phyloP scores from a whole-genome alignment of 108 stramenopile species.

The Nitzschia sp. region DNA sequence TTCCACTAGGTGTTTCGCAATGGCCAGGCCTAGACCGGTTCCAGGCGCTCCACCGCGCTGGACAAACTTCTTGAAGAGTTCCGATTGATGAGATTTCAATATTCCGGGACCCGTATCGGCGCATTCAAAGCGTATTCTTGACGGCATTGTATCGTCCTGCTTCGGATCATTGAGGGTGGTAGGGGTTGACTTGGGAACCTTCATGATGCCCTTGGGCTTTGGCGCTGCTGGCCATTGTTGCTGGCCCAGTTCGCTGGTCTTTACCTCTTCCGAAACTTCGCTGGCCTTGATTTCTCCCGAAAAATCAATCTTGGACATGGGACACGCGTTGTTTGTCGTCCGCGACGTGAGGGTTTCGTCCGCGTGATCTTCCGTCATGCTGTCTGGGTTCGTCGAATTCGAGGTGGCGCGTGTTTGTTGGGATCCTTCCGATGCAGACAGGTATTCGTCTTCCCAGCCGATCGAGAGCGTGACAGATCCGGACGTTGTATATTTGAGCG shows the following conservation, averaged over 20 bases:
- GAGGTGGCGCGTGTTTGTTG: not conserved
- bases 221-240: too few relatives aligned
- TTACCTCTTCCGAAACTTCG: not conserved
- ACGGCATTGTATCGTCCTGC: not conserved
- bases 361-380: not conserved
- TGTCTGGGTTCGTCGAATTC: not conserved
- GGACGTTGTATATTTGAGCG: constrained; percentile 32
- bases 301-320: not conserved
- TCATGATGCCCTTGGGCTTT: constrained; percentile 2
- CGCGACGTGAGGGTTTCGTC: not conserved
- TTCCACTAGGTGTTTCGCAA: constrained; percentile 43
- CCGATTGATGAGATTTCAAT: constrained; percentile 36
- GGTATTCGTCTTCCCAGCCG: constrained; percentile 21
- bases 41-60: constrained; percentile 56
- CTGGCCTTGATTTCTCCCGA: not conserved
- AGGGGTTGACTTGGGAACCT: not conserved
- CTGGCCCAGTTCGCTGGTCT: too few relatives aligned
- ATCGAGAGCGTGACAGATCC: constrained; percentile 29
- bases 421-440: not conserved
- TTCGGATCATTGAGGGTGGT: not conserved
- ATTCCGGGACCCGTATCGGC: constrained; percentile 68
- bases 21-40: constrained; percentile 55
- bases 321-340: not conserved
- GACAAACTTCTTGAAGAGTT: constrained; percentile 51
- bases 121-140: constrained; percentile 29